Percentiles rank a stretch among this genome's conserved stretches.
These are phyloP conservation scores for Boletus coccyginus DNA, from an alignment of 768 basidiomycete genomes.

Conservation along the genomic window DNA sequence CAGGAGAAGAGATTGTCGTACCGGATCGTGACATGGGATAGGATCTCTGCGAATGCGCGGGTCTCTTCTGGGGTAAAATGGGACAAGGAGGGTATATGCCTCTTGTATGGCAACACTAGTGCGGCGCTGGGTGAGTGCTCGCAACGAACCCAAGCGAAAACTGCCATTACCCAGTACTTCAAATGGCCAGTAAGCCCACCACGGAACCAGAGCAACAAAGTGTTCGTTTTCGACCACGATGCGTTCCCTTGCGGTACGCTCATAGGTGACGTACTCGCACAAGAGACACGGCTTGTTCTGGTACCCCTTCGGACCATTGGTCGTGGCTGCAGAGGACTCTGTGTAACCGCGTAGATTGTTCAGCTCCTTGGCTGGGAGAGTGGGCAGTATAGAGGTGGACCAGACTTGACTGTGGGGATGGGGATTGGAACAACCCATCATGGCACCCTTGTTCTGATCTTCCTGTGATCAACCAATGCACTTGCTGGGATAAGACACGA, in stretches of 20 bases:
- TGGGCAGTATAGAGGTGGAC: conserved; percentile 73
- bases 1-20: conserved; percentile 83
- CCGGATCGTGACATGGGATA: conserved; percentile 60
- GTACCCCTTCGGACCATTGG: conserved; percentile 53
- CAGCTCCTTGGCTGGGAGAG: conserved; percentile 67
- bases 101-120: conserved; percentile 69
- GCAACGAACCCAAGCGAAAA: background rate
- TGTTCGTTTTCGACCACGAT: conserved; percentile 69
- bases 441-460: conserved; percentile 79
- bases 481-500: background rate
- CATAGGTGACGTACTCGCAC: conserved; percentile 75
- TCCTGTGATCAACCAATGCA: conserved; percentile 1
- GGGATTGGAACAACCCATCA: conserved; percentile 95
- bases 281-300: conserved; percentile 64
- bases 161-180: conserved; percentile 62
- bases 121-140: background rate
- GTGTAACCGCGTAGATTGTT: conserved; percentile 50
- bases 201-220: conserved; percentile 86
- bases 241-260: conserved; percentile 55
- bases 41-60: conserved; percentile 58
- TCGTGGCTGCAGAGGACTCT: conserved; percentile 31
- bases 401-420: conserved; percentile 93
- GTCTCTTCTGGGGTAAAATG: conserved; percentile 63
- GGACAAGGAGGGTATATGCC: conserved; percentile 73
- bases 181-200: conserved; percentile 96